Evolutionary conservation across 805 yeast genomes (phyloP).

Genomic region (Cyberlindnera veronae): DNA sequence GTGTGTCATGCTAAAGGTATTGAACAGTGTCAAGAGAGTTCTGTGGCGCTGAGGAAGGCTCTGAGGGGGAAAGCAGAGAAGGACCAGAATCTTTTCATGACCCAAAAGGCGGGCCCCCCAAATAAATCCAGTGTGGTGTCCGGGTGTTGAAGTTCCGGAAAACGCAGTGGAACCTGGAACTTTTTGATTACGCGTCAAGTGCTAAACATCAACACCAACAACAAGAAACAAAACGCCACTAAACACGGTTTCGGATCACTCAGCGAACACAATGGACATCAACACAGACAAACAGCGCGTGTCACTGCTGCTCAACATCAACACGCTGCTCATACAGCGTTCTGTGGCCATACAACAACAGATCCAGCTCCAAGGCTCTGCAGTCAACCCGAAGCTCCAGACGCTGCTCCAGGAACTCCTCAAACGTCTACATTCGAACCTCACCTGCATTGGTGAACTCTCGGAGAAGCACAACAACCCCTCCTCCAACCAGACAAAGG

Average conservation of each 20-base stretch:
- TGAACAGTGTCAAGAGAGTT: neutral
- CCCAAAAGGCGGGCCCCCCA: too few species aligned
- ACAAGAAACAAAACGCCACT: too few species aligned
- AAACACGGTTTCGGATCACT: too few species aligned
- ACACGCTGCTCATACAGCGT: slow-evolving; percentile 26
- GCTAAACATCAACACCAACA: neutral
- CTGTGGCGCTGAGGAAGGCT: neutral
- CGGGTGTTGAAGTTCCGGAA: slow-evolving; percentile 6
- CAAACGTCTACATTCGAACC: slow-evolving; percentile 27
- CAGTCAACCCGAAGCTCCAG: slow-evolving; percentile 18
- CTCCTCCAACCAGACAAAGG: slow-evolving; percentile 7
- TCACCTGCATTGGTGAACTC: slow-evolving; percentile 29
- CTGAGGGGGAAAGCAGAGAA: too few species aligned
- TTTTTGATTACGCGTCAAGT: neutral
- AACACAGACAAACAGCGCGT: slow-evolving; percentile 26
- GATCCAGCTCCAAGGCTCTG: slow-evolving; percentile 16
- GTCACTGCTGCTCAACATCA: slow-evolving; percentile 22
- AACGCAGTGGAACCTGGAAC: too few species aligned
- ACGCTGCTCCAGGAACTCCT: slow-evolving; percentile 23
- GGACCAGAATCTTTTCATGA: too few species aligned
- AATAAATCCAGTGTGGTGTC: slow-evolving; percentile 1
- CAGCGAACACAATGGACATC: slow-evolving; percentile 17
- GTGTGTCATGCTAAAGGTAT: neutral
- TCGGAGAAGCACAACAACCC: slow-evolving; percentile 24
- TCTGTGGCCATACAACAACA: slow-evolving; percentile 26